Evolutionary conservation across 257 asterid genomes (phyloP).

Genomic region (Datura wrightii): DNA sequence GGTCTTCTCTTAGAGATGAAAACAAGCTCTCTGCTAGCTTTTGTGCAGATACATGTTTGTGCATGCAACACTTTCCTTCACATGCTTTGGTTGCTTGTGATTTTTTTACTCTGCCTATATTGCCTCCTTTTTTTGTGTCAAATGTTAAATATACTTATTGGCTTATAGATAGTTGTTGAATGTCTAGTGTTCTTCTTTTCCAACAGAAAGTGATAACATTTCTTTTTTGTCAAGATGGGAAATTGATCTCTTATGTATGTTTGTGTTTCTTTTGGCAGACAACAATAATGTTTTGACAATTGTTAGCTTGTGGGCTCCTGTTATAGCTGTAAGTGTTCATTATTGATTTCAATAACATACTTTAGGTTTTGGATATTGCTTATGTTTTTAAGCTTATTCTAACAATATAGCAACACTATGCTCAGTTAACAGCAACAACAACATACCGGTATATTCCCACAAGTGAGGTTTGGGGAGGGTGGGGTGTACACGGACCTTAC

Average conservation of each 20-base stretch:
- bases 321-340: conserved; percentile 85
- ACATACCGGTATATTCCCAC: neutral
- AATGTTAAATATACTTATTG: neutral
- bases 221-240: neutral
- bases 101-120: neutral
- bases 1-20: neutral
- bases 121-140: neutral
- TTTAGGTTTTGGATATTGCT: neutral
- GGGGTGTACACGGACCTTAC: neutral
- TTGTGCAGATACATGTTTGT: neutral
- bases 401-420: conserved; percentile 5
- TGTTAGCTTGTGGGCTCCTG: conserved; percentile 95
- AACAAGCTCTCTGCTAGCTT: neutral
- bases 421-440: neutral
- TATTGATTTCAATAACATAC: conserved; percentile 1
- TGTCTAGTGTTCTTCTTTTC: neutral
- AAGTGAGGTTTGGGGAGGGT: too few relatives aligned
- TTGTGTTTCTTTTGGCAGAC: conserved; percentile 59
- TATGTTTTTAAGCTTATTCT: neutral
- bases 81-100: neutral
- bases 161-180: neutral
- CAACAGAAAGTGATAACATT: neutral
- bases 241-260: neutral
- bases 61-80: neutral
- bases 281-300: conserved; percentile 74